Base-by-base conservation (phyloP, 2,329 filamentous ascomycete genomes). In the Colletotrichum costaricense region DNA sequence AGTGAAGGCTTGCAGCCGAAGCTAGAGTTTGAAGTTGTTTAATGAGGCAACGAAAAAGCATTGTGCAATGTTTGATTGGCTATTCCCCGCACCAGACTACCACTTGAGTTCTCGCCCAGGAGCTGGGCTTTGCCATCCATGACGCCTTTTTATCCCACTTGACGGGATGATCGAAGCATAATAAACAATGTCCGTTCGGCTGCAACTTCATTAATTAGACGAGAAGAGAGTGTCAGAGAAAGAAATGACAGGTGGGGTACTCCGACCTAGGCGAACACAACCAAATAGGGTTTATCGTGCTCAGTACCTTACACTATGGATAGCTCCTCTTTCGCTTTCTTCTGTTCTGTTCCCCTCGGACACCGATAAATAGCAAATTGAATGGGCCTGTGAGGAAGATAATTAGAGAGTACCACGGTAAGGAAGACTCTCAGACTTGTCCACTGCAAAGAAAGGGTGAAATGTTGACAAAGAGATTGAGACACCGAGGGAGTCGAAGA, bases 1-100 rank as follows among this genome's bases (percentile, higher is more conserved):
- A 63, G 22, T 24, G 19, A 8, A 55, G 30, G 38, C 6, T 42
- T 28, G 26, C 14, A n/a, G 5, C 62, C 5, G 28, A 54, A 26
- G 62, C 62, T 63, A 63, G 46, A 54, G 62, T 63, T 55, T 54
- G 62, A 26, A 14, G 46, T n/a, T 63, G 62, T 55, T 52, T n/a
- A 19, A 54, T 6, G 11, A 55, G 26, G 46, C 1, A 38, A 55
- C 62, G 52, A 55, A 55, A 46, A 63, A 63, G 46, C 28, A 63
- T 52, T 19, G 62, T 19, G 22, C n/a, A 55, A 22, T 9, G 46
- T 14, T 63, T 63, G 62, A 55, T 63, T 55, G 62, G 46, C 62
- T 22, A 16, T 26, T 55, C 62, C 62, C 62, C 62, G 62, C 62
- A 63, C 46, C 9, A n/a, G 28, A 22, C 38, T 19, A 4, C 38